Conservation (phyloP, 2,329 filamentous ascomycete genomes). For the Colletotrichum sp. region DNA sequence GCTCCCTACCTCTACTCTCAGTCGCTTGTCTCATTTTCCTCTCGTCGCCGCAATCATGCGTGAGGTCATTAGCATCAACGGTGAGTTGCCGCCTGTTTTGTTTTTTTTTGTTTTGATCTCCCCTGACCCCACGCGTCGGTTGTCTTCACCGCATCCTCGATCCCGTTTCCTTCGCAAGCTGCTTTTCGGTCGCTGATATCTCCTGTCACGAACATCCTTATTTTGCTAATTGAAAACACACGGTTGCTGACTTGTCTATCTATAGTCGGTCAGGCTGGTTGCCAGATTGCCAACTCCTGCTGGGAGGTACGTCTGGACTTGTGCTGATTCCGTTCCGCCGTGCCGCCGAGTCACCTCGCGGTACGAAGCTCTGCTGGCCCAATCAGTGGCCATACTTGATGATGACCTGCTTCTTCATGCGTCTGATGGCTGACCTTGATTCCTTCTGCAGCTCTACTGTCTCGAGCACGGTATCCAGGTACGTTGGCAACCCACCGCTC, state of each 20-base stretch:
- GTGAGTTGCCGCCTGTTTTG: constrained; percentile 58
- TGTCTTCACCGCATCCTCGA: constrained; percentile 48
- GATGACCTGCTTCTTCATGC: not conserved
- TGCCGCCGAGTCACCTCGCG: not conserved
- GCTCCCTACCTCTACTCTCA: constrained; percentile 15
- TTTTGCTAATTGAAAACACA: not conserved
- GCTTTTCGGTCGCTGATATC: constrained; percentile 14
- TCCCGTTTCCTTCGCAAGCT: constrained; percentile 21
- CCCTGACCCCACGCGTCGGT: constrained; percentile 38
- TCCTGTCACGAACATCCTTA: constrained; percentile 23
- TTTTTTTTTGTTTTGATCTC: constrained; percentile 28
- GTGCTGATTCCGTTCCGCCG: not conserved
- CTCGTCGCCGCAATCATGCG: constrained; percentile 73
- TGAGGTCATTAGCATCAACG: constrained; percentile 99
- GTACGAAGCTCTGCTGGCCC: not conserved
- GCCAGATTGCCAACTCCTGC: constrained; percentile 99
- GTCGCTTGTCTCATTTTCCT: constrained; percentile 25
- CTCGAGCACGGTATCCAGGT: constrained; percentile 99
- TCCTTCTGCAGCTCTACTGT: constrained; percentile 84
- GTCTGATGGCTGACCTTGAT: not conserved
- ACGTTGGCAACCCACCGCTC: constrained; percentile 42
- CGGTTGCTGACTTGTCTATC: constrained; percentile 51
- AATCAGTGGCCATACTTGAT: not conserved
- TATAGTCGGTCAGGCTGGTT: constrained; percentile 98
- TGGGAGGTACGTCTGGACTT: constrained; percentile 85